Conservation (phyloP, 352 stramenopile species). For the Globisporangium megalacanthum region DNA sequence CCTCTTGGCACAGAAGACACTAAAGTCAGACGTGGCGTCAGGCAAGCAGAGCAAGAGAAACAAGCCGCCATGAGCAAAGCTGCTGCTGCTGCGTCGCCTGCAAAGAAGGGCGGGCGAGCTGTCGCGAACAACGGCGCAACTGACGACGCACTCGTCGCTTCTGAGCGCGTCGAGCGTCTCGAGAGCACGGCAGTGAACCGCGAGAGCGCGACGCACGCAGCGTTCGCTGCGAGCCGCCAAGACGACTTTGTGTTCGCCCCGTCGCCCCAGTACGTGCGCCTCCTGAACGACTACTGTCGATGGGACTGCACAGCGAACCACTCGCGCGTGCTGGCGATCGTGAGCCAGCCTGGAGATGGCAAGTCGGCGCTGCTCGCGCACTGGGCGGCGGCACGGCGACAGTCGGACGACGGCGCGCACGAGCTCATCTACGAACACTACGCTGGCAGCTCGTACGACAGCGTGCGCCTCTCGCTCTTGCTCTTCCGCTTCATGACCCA, state of each 20-base stretch:
- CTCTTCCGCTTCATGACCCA: slow-evolving; percentile 81
- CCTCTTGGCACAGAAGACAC: too few relatives aligned
- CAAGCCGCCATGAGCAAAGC: slow-evolving; percentile 27
- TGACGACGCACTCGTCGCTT: slow-evolving; percentile 16
- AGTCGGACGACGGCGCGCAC: slow-evolving; percentile 20
- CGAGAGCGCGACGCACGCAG: slow-evolving; percentile 64
- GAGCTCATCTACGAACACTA: slow-evolving; percentile 85
- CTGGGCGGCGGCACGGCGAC: slow-evolving; percentile 49
- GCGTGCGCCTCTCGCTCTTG: slow-evolving; percentile 77
- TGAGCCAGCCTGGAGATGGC: slow-evolving; percentile 56
- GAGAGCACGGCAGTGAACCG: slow-evolving; percentile 70
- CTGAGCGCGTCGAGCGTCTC: slow-evolving; percentile 25
- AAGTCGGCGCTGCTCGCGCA: slow-evolving; percentile 78
- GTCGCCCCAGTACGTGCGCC: slow-evolving; percentile 51
- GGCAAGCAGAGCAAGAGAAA: not conserved
- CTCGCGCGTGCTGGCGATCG: slow-evolving; percentile 51
- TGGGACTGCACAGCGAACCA: slow-evolving; percentile 20
- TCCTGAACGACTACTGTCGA: slow-evolving; percentile 72
- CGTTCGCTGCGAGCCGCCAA: slow-evolving; percentile 69
- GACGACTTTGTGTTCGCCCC: slow-evolving; percentile 63
- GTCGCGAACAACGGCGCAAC: slow-evolving; percentile 11
- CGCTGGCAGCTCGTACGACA: slow-evolving; percentile 76
- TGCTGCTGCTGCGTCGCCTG: slow-evolving; percentile 10
- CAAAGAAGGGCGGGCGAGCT: slow-evolving; percentile 19
- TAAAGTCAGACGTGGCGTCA: too few relatives aligned